Conservation (phyloP, 306 rosid species). For the Echinosophora koreensis region DNA sequence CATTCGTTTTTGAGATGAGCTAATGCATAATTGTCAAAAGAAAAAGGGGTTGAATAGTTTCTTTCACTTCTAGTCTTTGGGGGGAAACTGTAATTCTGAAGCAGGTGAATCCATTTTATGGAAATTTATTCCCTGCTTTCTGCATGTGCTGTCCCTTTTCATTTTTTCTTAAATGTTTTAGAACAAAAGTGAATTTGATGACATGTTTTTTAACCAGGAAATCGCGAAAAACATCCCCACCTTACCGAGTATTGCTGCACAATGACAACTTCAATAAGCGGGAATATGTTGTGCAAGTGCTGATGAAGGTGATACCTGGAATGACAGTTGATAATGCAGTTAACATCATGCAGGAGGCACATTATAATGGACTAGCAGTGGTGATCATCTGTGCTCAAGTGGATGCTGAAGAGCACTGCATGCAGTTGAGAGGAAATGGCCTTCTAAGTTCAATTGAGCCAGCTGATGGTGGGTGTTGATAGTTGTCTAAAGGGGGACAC, state of each 20-base stretch:
- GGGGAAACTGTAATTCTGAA: constrained; percentile 24
- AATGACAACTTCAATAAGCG: constrained; percentile 88
- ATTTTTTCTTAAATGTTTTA: not conserved
- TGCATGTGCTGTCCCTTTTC: not conserved
- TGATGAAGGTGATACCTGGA: constrained; percentile 96
- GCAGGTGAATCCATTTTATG: not conserved
- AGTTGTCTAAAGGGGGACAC: not conserved
- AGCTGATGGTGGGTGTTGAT: constrained; percentile 78
- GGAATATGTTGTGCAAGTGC: constrained; percentile 92
- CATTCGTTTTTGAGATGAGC: constrained; percentile 1
- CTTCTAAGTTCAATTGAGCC: constrained; percentile 92
- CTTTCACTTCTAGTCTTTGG: not conserved
- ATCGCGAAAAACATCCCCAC: constrained; percentile 79
- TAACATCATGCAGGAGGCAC: constrained; percentile 96
- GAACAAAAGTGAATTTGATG: constrained; percentile 16
- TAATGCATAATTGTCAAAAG: constrained; percentile 5
- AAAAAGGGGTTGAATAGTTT: constrained; percentile 13
- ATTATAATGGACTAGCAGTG: constrained; percentile 80
- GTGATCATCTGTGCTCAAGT: constrained; percentile 86
- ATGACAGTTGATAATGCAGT: constrained; percentile 93
- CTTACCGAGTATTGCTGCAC: constrained; percentile 84
- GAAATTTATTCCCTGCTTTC: constrained; percentile 27
- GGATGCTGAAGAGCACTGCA: constrained; percentile 96
- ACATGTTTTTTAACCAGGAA: constrained; percentile 59
- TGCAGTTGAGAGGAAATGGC: constrained; percentile 93